Evolutionary conservation across 1,284 basidiomycete genomes (phyloP), one percentile per base, ranked within the genome.

Genomic region (Mycosarcoma maydis): DNA sequence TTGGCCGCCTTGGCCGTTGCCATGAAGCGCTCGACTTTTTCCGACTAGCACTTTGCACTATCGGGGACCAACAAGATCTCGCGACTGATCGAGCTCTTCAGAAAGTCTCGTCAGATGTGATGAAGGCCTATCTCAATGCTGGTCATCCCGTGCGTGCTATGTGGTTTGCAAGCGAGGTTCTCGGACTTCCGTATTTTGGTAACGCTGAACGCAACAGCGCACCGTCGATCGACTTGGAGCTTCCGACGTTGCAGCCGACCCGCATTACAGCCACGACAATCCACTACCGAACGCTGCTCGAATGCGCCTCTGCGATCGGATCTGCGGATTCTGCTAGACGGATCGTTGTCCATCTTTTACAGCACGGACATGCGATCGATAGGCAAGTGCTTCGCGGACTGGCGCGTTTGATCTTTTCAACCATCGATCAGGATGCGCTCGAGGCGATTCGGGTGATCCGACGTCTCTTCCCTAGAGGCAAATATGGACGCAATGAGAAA

Each of bases 221-320:
- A 11, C 58, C 62, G 3, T 13, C 22, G 9, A 29, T 41, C 16
- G 32, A 44, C 5, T 55, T 60, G 20, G 20, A 50, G 4, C 5
- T 64, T 1, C 52, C 51, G 1, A 13, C 33, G 3, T 16, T 29
- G 24, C 3, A 30, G 0, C 14, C 16, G 7, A 20, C 24, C 13
- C 16, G 17, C 26, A 51, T 70, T 13, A 4, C 51, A 0, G 24
- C 59, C 11, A 49, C 55, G 1, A 60, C 50, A 5, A 2, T 27
- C 6, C 69, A 72, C 44, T 72, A 64, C 24, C 59, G 55, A 9
- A 45, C 49, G 14, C 34, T 72, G 44, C 48, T 72, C 17, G 59
- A 72, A 26, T 59, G 59, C 26, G 48, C 59, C 3, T 54, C 69
- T 32, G 52, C 59, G 5, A 29, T 56, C 0, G 19, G 52, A 8